Base-by-base conservation (phyloP, 441 rosid species). In the Biscutella laevigata region DNA sequence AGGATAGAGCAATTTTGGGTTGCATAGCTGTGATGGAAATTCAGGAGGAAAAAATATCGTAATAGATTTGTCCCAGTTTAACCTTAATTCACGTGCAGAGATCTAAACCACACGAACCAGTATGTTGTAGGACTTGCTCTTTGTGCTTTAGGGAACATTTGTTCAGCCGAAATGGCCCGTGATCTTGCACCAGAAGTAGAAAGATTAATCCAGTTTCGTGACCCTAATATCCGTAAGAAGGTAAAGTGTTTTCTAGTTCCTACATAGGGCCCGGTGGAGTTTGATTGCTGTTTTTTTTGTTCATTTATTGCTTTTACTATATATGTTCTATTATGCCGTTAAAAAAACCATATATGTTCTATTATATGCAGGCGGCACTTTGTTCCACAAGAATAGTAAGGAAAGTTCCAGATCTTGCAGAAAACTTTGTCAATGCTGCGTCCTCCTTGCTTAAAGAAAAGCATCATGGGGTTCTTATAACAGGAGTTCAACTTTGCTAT, bases 101-200 rank as follows among this genome's bases (percentile, higher is more conserved):
- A 94, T 76, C 97, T 94, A 52, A 94, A 94, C 65, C 99, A 94
- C 74, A 49, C 89, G 19, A 94, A 87, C 72, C 99, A 89, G 80
- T 86, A 92, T 62, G 86, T 86, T 63, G 95, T 92, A 68, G 99
- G 99, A 67, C 95, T 92, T 41, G 95, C 99, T 16, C 89, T 88
- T 57, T 92, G 99, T 81, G 99, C 99, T 69, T 73, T 91, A 72
- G 99, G 99, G 63, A 94, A 94, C 66, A 94, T 89, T 59, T 89
- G 96, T 59, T 94, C 99, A 19, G 99, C 96, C n/a, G 99, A 94
- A 72, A 94, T 94, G 97, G 96, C 99, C 13, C 91, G 95, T 68
- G 99, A 89, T 82, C 95, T 94, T 74, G 97, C 97, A 4, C 94
- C 97, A 24, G 97, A 94, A 77, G 99, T 94, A 40, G 99, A 94